Percentiles rank a stretch among this genome's conserved stretches.
phyloP scores from a whole-genome alignment of 352 stramenopile species.

The Phytophthora capsici region DNA sequence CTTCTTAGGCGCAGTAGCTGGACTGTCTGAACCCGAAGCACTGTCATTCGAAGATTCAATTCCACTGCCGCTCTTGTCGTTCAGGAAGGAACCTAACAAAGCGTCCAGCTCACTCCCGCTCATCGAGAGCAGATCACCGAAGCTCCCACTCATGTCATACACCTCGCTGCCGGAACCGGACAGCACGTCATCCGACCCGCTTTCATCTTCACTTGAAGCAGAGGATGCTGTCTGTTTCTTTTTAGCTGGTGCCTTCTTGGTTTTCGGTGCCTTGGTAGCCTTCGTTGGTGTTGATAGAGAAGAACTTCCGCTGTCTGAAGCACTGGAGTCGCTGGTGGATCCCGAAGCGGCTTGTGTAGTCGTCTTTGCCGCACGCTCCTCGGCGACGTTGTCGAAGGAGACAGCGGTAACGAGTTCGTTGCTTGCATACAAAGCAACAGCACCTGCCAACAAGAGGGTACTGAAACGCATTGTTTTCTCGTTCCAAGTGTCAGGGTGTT shows the following conservation, averaged over 20 bases:
- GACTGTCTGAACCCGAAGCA: background rate
- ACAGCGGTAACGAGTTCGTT: background rate
- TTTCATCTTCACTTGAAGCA: conserved; percentile 2
- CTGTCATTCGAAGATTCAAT: conserved; percentile 6
- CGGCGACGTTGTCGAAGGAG: background rate
- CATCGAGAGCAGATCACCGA: background rate
- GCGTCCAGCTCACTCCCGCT: background rate
- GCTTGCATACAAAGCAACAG: conserved; percentile 17
- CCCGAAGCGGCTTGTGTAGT: conserved; percentile 2
- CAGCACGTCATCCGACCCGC: background rate
- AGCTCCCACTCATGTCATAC: background rate
- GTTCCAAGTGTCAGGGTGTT: background rate
- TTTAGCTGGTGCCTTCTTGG: background rate
- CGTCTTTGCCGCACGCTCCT: conserved; percentile 6
- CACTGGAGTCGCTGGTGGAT: background rate
- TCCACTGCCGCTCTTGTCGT: background rate
- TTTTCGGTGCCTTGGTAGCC: background rate
- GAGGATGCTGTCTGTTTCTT: background rate
- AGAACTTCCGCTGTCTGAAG: conserved; percentile 3
- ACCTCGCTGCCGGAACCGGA: background rate
- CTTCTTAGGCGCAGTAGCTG: background rate
- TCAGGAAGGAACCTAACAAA: conserved; percentile 1
- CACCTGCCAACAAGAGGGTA: conserved; percentile 13
- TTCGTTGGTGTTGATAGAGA: conserved; percentile 1
- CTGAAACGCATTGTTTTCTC: conserved; percentile 17